These are phyloP conservation scores for Entelexis paramagnoliae DNA, from an alignment of 1,139 yeast genomes.

Conservation along the genomic window DNA sequence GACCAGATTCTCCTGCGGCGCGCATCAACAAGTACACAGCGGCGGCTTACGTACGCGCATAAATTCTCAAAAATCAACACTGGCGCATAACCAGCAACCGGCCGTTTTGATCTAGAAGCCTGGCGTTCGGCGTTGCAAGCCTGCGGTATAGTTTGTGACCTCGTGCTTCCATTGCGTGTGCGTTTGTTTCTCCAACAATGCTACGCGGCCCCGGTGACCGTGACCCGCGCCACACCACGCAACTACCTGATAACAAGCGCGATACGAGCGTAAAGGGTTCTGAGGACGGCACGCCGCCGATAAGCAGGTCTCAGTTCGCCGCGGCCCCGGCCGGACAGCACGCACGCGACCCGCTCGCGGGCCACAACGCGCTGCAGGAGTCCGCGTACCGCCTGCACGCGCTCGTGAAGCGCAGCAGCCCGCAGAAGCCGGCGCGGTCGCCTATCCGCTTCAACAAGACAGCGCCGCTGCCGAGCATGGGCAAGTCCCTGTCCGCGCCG, in stretches of 20 bases:
- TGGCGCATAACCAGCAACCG: slow-evolving; percentile 1
- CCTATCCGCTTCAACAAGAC: slow-evolving; percentile 4
- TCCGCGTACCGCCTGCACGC: slow-evolving; percentile 5
- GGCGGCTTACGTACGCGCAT: slow-evolving; percentile 4
- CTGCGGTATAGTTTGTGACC: not conserved
- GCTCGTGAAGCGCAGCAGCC: slow-evolving; percentile 6
- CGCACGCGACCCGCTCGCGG: not conserved
- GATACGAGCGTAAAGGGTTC: not conserved
- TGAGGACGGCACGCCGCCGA: not conserved
- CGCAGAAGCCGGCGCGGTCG: not conserved
- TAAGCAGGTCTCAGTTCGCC: not conserved
- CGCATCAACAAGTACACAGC: not conserved
- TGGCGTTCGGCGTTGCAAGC: not conserved
- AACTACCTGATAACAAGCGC: not conserved
- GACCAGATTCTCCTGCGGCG: not conserved
- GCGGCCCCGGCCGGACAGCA: not conserved
- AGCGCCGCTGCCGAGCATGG: not conserved
- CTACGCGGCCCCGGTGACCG: not conserved
- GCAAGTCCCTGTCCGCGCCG: not conserved
- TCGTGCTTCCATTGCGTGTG: not conserved
- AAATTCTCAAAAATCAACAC: not conserved
- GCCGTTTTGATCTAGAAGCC: too few species aligned
- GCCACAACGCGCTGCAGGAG: not conserved
- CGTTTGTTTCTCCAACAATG: not conserved
- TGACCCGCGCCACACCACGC: slow-evolving; percentile 1